phyloP scores from a whole-genome alignment of 345 rosid genomes.

The Alliaria petiolata region DNA sequence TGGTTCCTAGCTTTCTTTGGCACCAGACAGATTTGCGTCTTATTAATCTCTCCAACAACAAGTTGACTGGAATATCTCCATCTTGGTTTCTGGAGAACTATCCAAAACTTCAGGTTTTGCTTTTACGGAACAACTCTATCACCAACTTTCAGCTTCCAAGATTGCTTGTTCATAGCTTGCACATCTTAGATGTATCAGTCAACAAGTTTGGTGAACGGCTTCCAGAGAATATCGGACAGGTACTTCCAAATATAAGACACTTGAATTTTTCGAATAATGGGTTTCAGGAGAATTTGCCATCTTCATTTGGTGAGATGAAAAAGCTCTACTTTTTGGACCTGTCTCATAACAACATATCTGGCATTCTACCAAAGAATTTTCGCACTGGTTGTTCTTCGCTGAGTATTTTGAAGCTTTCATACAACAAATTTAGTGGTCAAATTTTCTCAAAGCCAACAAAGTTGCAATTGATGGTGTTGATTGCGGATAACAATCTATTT shows the following conservation, averaged over 20 bases:
- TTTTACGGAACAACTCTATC: constrained; percentile 8
- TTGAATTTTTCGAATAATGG: not conserved
- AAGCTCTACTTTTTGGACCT: not conserved
- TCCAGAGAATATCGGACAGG: not conserved
- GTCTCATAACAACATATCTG: constrained; percentile 6
- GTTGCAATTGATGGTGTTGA: not conserved
- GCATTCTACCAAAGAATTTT: not conserved
- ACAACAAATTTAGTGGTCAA: not conserved
- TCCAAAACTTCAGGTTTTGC: not conserved
- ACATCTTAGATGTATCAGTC: not conserved
- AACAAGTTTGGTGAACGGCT: not conserved
- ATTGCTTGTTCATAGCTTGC: not conserved
- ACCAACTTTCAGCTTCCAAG: not conserved
- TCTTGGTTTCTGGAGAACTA: not conserved
- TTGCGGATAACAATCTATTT: not conserved
- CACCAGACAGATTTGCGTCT: not conserved
- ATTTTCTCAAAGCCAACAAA: not conserved
- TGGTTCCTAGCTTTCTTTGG: not conserved
- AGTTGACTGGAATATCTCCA: not conserved
- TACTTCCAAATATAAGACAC: not conserved
- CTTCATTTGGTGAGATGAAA: not conserved
- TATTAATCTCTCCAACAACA: constrained; percentile 14
- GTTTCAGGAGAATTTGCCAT: not conserved
- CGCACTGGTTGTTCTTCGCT: not conserved
- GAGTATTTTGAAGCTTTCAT: not conserved